Percentiles rank a stretch among this genome's conserved stretches.
Conservation (phyloP, 768 basidiomycete species). For the Boletus pseudo-olivaceus region DNA sequence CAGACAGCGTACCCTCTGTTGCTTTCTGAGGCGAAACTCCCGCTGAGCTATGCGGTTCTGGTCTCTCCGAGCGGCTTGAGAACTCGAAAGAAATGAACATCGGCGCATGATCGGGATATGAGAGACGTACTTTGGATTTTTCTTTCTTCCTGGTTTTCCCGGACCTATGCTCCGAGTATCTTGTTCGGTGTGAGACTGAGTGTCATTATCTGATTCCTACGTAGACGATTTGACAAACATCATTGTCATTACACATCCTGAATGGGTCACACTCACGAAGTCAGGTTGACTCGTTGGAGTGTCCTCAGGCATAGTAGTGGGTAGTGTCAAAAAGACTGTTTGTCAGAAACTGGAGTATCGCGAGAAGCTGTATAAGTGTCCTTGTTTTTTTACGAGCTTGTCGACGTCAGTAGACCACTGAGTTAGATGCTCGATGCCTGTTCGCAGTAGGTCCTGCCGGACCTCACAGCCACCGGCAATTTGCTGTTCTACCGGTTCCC, state of each 20-base stretch:
- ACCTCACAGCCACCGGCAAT: conserved; percentile 9
- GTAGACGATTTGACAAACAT: conserved; percentile 7
- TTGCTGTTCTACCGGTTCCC: neutral
- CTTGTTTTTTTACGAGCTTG: neutral
- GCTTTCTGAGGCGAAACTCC: conserved; percentile 89
- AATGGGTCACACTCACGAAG: conserved; percentile 30
- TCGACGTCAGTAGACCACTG: neutral
- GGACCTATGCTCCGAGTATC: conserved; percentile 22
- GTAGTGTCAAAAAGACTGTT: conserved; percentile 28
- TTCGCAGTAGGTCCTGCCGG: neutral
- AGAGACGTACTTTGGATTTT: conserved; percentile 75
- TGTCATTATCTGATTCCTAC: conserved; percentile 71
- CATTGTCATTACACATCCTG: conserved; percentile 8
- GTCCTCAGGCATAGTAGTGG: conserved; percentile 44
- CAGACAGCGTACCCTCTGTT: conserved; percentile 60
- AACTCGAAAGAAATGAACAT: conserved; percentile 44
- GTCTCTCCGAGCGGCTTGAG: conserved; percentile 83
- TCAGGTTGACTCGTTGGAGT: conserved; percentile 60
- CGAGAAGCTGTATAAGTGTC: neutral
- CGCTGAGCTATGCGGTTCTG: conserved; percentile 92
- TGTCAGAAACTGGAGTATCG: conserved; percentile 12
- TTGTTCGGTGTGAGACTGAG: conserved; percentile 45
- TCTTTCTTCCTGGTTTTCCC: conserved; percentile 67
- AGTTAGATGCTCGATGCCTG: conserved; percentile 7
- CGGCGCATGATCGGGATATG: conserved; percentile 9